These are phyloP conservation scores for Ambrosia trifida DNA, from an alignment of 129 eudicot genomes.

Conservation along the genomic window DNA sequence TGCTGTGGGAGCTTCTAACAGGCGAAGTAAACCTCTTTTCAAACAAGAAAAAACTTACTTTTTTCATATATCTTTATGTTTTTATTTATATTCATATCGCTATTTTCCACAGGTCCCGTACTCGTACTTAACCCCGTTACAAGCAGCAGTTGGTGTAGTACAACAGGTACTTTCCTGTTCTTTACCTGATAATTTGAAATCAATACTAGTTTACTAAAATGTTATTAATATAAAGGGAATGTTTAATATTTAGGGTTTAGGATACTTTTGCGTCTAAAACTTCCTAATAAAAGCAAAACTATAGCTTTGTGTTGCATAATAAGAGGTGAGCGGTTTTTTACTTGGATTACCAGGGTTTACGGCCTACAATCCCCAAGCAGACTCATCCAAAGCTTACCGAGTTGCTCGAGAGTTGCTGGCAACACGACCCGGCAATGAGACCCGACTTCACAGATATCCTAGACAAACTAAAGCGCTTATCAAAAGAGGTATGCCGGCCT, in stretches of 20 bases:
- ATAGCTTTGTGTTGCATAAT: not conserved
- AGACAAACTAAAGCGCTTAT: slow-evolving; percentile 45
- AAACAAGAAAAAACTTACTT: not conserved
- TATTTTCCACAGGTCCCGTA: slow-evolving; percentile 47
- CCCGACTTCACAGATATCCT: slow-evolving; percentile 58
- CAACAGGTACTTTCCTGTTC: slow-evolving; percentile 47
- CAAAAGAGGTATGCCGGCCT: slow-evolving; percentile 48
- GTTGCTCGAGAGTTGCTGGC: slow-evolving; percentile 69
- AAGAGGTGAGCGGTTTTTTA: not conserved
- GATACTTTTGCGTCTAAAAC: not conserved
- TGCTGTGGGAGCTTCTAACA: slow-evolving; percentile 79
- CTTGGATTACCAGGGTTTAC: slow-evolving; percentile 45
- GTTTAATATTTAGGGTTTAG: no score
- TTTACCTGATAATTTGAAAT: no score
- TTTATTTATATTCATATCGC: not conserved
- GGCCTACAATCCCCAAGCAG: slow-evolving; percentile 65
- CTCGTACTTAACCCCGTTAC: slow-evolving; percentile 53
- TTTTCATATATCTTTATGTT: not conserved
- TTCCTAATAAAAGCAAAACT: not conserved
- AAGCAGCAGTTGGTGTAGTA: slow-evolving; percentile 72
- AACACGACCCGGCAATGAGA: slow-evolving; percentile 55
- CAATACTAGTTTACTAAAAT: no score
- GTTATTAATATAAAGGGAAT: no score
- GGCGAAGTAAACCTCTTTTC: slow-evolving; percentile 58
- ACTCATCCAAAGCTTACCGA: slow-evolving; percentile 59